These are phyloP conservation scores for Purshia tridentata DNA, from an alignment of 306 rosid species.

Conservation along the genomic window DNA sequence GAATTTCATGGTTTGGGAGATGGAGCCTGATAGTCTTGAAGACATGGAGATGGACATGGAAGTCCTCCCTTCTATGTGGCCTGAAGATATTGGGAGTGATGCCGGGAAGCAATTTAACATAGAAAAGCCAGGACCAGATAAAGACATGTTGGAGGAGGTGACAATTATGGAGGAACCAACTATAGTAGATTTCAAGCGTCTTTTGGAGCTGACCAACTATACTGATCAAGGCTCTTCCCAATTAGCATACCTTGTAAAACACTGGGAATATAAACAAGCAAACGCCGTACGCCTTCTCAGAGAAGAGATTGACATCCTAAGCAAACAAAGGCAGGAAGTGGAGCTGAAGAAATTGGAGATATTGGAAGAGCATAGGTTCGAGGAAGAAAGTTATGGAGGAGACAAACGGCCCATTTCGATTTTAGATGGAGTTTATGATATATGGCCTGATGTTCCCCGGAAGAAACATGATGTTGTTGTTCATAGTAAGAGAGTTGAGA, in stretches of 20 bases:
- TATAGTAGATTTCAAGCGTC: constrained; percentile 78
- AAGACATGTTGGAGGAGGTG: constrained; percentile 90
- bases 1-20: constrained; percentile 73
- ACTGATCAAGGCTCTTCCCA: constrained; percentile 90
- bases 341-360: constrained; percentile 89
- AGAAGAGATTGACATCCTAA: constrained; percentile 82
- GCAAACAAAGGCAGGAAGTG: constrained; percentile 70
- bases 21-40: constrained; percentile 70
- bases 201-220: constrained; percentile 76
- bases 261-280: constrained; percentile 94
- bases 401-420: constrained; percentile 87
- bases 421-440: constrained; percentile 74
- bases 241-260: constrained; percentile 66
- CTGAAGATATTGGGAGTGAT: constrained; percentile 80
- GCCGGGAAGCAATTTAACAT: constrained; percentile 84
- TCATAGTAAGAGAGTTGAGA: constrained; percentile 65
- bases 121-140: constrained; percentile 79
- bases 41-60: constrained; percentile 85
- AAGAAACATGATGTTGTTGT: constrained; percentile 62
- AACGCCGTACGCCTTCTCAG: constrained; percentile 77
- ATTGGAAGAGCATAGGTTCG: constrained; percentile 69
- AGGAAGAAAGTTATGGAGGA: constrained; percentile 64
- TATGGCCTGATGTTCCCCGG: constrained; percentile 67
- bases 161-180: constrained; percentile 72
- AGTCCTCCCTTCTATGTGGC: constrained; percentile 93